Evolutionary conservation across 352 stramenopile genomes (phyloP), one percentile per base, ranked within the genome.

Genomic region (Thalassiosira hispida): DNA sequence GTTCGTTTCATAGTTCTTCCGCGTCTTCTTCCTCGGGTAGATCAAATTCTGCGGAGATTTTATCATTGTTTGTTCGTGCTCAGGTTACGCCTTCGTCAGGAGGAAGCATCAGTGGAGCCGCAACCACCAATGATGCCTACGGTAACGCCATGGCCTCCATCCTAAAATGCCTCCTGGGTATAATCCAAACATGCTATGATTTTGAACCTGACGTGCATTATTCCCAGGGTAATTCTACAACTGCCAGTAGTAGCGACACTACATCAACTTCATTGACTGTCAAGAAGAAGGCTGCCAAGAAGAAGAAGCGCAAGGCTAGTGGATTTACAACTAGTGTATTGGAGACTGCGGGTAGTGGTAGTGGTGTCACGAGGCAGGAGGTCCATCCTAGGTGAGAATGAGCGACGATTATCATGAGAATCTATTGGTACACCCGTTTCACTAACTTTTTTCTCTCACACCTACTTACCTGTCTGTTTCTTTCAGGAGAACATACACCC

Each of bases 11-110:
- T 7, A 55, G 31, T 22, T n/a, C n/a, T n/a, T n/a, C n/a, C n/a
- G n/a, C n/a, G 2, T 44, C 62, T 22, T 40, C 38, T 1, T 68
- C 56, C 14, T 20, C 60, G 11, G 14, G 14, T 5, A 47, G 38
- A 2, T 51, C 51, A 5, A 73, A 38, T 49, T 14, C 49, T 35
- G 68, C 61, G 27, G 73, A 86, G 57, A 61, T 77, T 33, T 29
- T 86, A 27, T 76, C 79, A 22, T 63, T 75, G 20, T 86, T 73
- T 33, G 63, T 86, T 31, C 61, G 79, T 40, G 79, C 73, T 68
- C 69, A 78, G n/a, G 20, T 81, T 23, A 12, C 56, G 42, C 25
- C 25, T 4, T 5, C 8, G 3, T 22, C 42, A 11, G 46, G 67
- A 33, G 14, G 5, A 16, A 23, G 12, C 7, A n/a, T 65, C 0